phyloP scores from a whole-genome alignment of 2,329 filamentous ascomycete species.

The Colletotrichum euphorbiae region DNA sequence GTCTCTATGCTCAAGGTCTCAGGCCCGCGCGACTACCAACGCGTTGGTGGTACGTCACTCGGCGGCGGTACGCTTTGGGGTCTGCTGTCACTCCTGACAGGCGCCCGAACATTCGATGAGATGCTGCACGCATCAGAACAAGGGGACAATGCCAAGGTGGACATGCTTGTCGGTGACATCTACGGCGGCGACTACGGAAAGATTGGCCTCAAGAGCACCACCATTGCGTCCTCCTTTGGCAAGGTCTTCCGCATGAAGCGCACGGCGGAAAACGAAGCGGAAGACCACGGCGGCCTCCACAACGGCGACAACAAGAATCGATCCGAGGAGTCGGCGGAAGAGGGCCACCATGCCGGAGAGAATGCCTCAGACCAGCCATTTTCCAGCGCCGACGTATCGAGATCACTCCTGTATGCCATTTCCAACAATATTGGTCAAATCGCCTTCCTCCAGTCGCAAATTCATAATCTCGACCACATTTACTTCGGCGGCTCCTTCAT shows the following conservation, averaged over 20 bases:
- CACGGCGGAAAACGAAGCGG: constrained; percentile 81
- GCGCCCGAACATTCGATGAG: constrained; percentile 95
- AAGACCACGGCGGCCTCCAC: constrained; percentile 73
- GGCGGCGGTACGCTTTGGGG: constrained; percentile 99
- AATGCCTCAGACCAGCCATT: constrained; percentile 63
- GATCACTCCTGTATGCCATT: constrained; percentile 92
- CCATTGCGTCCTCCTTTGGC: constrained; percentile 95
- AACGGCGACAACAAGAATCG: constrained; percentile 60
- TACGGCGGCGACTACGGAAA: constrained; percentile 97
- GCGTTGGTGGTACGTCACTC: constrained; percentile 93
- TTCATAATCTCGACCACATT: constrained; percentile 89
- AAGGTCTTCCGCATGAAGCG: constrained; percentile 96
- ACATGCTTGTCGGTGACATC: constrained; percentile 97
- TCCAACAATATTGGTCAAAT: constrained; percentile 99
- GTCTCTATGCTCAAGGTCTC: constrained; percentile 98
- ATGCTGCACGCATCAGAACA: constrained; percentile 93
- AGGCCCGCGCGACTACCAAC: constrained; percentile 85
- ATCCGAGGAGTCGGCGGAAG: constrained; percentile 13
- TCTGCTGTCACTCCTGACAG: constrained; percentile 88
- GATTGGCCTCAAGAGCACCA: constrained; percentile 94
- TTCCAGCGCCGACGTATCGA: constrained; percentile 84
- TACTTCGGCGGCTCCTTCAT: constrained; percentile 99
- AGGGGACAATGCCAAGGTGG: constrained; percentile 92
- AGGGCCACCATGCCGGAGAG: constrained; percentile 19
- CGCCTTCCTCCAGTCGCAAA: constrained; percentile 95